Percentiles rank a stretch among this genome's conserved stretches.
Conservation (phyloP, 345 rosid genomes). For the Nephelium lappaceum region DNA sequence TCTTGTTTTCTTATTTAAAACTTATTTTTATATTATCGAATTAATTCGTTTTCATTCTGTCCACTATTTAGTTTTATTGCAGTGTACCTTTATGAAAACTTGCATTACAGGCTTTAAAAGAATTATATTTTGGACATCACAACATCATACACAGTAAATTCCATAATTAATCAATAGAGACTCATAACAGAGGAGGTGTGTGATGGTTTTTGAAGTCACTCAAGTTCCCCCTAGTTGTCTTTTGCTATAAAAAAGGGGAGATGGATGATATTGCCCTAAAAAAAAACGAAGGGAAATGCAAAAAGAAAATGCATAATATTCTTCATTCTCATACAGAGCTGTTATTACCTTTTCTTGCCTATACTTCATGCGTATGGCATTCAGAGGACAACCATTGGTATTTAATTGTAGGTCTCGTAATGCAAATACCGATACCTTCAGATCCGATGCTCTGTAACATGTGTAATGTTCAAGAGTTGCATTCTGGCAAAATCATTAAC, state of each 20-base stretch:
- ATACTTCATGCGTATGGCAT: slow-evolving; percentile 71
- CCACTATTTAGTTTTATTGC: no score
- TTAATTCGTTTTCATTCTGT: no score
- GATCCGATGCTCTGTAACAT: slow-evolving; percentile 61
- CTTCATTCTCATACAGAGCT: neutral
- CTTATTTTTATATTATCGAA: no score
- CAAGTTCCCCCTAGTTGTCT: slow-evolving; percentile 64
- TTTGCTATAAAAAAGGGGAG: slow-evolving; percentile 45
- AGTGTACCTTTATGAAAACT: no score
- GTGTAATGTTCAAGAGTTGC: slow-evolving; percentile 80
- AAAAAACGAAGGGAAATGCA: neutral
- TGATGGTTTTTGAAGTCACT: no score
- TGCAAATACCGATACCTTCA: slow-evolving; percentile 53
- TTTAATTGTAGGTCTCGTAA: slow-evolving; percentile 73
- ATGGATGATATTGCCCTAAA: no score
- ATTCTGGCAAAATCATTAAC: slow-evolving; percentile 46
- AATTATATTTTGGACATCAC: neutral
- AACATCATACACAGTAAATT: neutral
- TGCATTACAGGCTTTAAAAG: no score
- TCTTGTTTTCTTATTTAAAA: no score
- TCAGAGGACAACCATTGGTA: slow-evolving; percentile 62
- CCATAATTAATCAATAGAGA: neutral
- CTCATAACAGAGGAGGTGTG: no score
- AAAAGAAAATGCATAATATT: neutral
- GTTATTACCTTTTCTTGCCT: slow-evolving; percentile 64